A percentile compares a stretch with the other conserved stretches of the same genome.
These are phyloP conservation scores for Eimeria zaria DNA, from an alignment of 169 alveolate species.

Conservation along the genomic window DNA sequence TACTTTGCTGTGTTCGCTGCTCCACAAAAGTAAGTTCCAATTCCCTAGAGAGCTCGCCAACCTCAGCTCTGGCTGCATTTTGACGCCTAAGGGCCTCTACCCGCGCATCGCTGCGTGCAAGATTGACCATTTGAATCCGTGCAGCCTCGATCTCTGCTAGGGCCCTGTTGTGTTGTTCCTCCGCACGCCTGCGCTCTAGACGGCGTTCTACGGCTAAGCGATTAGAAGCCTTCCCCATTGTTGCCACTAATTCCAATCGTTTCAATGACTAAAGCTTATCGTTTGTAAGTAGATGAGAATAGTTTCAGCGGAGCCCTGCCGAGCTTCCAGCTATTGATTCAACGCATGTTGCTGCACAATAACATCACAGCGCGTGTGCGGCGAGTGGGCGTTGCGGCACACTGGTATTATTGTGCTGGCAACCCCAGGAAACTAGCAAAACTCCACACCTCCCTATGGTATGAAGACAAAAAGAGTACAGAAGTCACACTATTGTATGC, in stretches of 20 bases:
- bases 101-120: conserved; percentile 70
- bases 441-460: not conserved
- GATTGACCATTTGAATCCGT: conserved; percentile 26
- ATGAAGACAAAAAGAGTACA: not conserved
- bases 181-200: conserved; percentile 36
- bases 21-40: conserved; percentile 55
- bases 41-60: conserved; percentile 38
- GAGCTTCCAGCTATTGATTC: not conserved
- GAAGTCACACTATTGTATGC: not conserved
- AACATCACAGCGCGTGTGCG: not conserved
- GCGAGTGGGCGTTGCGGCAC: not conserved
- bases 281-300: not conserved
- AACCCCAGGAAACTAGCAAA: not conserved
- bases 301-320: not conserved
- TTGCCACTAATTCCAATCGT: not conserved
- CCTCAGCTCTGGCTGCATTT: conserved; percentile 22
- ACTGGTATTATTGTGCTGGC: not conserved
- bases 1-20: conserved; percentile 49
- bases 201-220: conserved; percentile 67
- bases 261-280: not conserved
- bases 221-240: conserved; percentile 72
- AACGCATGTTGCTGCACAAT: not conserved
- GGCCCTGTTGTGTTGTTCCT: conserved; percentile 46
- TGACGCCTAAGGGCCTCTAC: conserved; percentile 79
- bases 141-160: conserved; percentile 20